Percentiles rank a stretch among this genome's conserved stretches.
phyloP scores from a whole-genome alignment of 352 stramenopile species.

The Globisporangium iwayamae region DNA sequence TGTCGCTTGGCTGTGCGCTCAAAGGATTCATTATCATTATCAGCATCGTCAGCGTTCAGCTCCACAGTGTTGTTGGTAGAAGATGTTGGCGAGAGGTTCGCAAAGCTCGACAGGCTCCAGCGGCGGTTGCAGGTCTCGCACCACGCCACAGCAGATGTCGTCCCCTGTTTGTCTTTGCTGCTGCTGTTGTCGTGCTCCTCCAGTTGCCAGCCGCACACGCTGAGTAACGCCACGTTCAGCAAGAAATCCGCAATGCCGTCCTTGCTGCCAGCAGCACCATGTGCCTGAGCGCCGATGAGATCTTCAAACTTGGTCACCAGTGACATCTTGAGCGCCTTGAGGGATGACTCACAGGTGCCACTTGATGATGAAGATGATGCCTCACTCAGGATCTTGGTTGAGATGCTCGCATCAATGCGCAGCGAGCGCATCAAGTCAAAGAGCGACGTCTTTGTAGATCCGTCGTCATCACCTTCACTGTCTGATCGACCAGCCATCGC shows the following conservation, averaged over 20 bases:
- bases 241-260: conserved; percentile 16
- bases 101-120: conserved; percentile 19
- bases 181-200: conserved; percentile 3
- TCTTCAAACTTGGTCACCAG: conserved; percentile 8
- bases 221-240: conserved; percentile 30
- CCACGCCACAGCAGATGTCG: conserved; percentile 14
- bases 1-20: conserved; percentile 30
- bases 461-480: too few relatives aligned
- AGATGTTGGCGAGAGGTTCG: background rate
- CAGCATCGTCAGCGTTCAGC: background rate
- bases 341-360: background rate
- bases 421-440: background rate
- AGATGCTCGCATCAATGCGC: background rate
- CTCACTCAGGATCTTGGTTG: background rate
- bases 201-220: conserved; percentile 40
- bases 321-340: conserved; percentile 6
- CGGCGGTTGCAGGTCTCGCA: conserved; percentile 49
- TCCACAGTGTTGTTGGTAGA: background rate
- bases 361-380: background rate
- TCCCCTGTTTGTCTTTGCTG: conserved; percentile 3
- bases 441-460: background rate
- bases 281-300: background rate
- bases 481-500: too few relatives aligned
- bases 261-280: background rate
- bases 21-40: conserved; percentile 5